Evolutionary conservation across 768 basidiomycete species (phyloP).

Genomic region (Lentinula boryana): DNA sequence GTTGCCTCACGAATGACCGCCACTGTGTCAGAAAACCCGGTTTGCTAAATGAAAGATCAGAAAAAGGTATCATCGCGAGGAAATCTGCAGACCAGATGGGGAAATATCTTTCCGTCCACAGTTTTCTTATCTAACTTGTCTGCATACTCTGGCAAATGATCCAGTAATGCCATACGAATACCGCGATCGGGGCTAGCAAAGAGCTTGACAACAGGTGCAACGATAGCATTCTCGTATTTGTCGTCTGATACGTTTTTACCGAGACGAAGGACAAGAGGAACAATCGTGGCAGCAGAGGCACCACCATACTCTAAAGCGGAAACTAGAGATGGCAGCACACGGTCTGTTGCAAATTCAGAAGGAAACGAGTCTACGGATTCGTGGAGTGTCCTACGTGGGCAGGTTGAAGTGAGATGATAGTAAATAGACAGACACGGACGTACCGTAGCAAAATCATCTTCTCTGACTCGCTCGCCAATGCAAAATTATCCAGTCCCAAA

Average conservation of each 20-base stretch:
- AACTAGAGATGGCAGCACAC: constrained; percentile 83
- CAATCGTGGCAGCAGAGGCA: constrained; percentile 65
- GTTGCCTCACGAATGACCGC: constrained; percentile 94
- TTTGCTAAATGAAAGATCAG: constrained; percentile 55
- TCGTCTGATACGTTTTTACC: constrained; percentile 64
- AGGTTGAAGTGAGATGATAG: neutral
- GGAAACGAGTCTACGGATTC: constrained; percentile 81
- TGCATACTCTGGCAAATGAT: constrained; percentile 76
- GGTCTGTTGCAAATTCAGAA: constrained; percentile 74
- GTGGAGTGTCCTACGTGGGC: constrained; percentile 53
- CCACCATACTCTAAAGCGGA: constrained; percentile 77
- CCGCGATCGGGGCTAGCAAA: constrained; percentile 90
- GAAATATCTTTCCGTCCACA: constrained; percentile 88
- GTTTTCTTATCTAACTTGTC: constrained; percentile 84
- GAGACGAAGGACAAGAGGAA: constrained; percentile 81
- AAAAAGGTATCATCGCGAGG: neutral
- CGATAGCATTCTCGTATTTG: constrained; percentile 63
- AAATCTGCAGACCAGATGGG: constrained; percentile 64
- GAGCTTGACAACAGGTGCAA: constrained; percentile 77
- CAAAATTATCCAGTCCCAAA: constrained; percentile 79
- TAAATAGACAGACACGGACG: constrained; percentile 5
- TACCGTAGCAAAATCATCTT: constrained; percentile 69
- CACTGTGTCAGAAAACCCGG: constrained; percentile 93
- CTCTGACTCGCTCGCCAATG: constrained; percentile 74
- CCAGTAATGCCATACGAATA: constrained; percentile 88